Conservation (phyloP, 164 flowering plant genomes). For the Chimonanthus praecox region DNA sequence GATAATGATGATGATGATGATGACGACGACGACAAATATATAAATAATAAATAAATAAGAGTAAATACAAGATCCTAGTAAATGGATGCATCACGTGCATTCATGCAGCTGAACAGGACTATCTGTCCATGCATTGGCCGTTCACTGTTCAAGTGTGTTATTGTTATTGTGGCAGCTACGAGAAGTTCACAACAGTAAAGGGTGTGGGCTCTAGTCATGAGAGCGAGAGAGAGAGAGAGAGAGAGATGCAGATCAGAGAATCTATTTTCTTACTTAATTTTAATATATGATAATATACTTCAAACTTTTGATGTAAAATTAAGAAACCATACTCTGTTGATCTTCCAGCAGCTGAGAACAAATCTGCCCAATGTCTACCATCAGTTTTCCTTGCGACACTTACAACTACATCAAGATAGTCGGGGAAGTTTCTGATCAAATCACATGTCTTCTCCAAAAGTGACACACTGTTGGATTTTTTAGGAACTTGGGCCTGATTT, state of each 20-base stretch:
- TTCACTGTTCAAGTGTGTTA: no score
- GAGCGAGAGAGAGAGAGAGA: no score
- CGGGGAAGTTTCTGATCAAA: conserved; percentile 78
- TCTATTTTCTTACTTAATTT: not conserved
- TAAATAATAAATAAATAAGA: no score
- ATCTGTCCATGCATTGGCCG: no score
- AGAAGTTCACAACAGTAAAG: no score
- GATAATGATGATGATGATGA: no score
- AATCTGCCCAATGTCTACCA: conserved; percentile 97
- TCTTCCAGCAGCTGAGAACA: conserved; percentile 96
- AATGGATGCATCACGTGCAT: no score
- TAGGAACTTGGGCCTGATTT: conserved; percentile 39
- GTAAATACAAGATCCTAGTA: no score
- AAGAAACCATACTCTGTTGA: conserved; percentile 73
- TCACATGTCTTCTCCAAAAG: conserved; percentile 93
- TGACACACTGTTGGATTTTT: conserved; percentile 28
- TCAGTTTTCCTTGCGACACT: conserved; percentile 99
- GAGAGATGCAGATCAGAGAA: not conserved
- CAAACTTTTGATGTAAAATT: not conserved
- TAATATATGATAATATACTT: not conserved
- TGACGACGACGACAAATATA: no score
- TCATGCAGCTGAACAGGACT: no score
- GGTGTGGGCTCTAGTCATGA: no score
- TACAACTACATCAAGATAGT: conserved; percentile 92
- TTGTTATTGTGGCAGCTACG: no score